These are phyloP conservation scores for Aphanomyces cochlioides DNA, from an alignment of 352 stramenopile genomes.

Conservation along the genomic window DNA sequence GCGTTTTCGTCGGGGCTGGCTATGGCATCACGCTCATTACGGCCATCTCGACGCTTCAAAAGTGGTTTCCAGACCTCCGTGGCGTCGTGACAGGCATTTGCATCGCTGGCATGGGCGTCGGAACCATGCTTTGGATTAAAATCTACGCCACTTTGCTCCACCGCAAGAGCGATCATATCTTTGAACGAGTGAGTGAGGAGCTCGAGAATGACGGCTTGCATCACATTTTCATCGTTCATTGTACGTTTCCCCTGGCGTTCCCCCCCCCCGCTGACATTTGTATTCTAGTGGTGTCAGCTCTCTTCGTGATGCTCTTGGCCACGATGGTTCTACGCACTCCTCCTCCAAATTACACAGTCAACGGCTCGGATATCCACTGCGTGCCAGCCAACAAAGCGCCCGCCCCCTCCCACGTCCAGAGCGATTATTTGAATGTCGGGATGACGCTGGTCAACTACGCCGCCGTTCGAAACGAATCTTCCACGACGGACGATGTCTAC, in stretches of 20 bases:
- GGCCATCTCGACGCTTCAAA: conserved; percentile 21
- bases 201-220: too few species aligned
- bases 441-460: conserved; percentile 29
- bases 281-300: not conserved
- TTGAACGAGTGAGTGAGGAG: too few species aligned
- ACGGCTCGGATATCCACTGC: conserved; percentile 18
- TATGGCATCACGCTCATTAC: conserved; percentile 4
- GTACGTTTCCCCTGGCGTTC: not conserved
- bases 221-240: not conserved
- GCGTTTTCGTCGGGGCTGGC: not conserved
- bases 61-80: conserved; percentile 21
- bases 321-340: conserved; percentile 8
- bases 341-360: conserved; percentile 1
- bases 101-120: conserved; percentile 28
- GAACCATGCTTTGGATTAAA: conserved; percentile 4
- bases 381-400: conserved; percentile 9
- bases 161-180: too few species aligned
- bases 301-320: not conserved
- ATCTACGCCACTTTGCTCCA: not conserved
- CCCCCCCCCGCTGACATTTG: not conserved
- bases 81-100: not conserved
- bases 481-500: not conserved
- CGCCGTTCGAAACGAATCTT: not conserved
- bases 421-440: conserved; percentile 22
- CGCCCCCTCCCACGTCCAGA: not conserved